phyloP scores from a whole-genome alignment of 2,329 filamentous ascomycete species.

The Fusarium ambrosium region DNA sequence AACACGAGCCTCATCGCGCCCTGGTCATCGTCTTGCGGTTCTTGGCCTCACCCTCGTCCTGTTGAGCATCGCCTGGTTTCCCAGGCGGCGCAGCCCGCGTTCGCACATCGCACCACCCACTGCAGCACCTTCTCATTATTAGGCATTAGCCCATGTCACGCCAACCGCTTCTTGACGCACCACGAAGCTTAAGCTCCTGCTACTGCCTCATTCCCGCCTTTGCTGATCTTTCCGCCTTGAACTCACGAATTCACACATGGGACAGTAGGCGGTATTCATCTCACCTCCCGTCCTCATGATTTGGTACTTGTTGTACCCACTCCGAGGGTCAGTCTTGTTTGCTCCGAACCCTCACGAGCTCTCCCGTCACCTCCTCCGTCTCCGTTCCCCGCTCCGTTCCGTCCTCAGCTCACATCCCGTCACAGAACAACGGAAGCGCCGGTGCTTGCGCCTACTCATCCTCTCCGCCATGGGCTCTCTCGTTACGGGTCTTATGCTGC shows the following conservation, averaged over 20 bases:
- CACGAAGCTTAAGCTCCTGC: conserved; percentile 27
- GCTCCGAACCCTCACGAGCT: conserved; percentile 21
- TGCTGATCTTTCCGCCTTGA: conserved; percentile 15
- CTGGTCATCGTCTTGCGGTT: conserved; percentile 23
- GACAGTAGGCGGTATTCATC: conserved; percentile 33
- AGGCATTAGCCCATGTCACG: conserved; percentile 43
- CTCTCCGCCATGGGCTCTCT: conserved; percentile 73
- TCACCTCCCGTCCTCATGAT: conserved; percentile 66
- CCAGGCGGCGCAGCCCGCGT: conserved; percentile 36
- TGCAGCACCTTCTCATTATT: conserved; percentile 25
- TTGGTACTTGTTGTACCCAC: conserved; percentile 82
- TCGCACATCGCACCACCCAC: conserved; percentile 43
- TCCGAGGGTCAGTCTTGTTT: conserved; percentile 74
- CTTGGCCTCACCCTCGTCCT: conserved; percentile 24
- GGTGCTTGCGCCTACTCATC: conserved; percentile 72
- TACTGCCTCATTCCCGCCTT: conserved; percentile 18
- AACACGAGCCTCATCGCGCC: conserved; percentile 40
- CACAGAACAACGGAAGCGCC: conserved; percentile 81
- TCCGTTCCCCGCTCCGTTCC: conserved; percentile 19
- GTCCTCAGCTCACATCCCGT: conserved; percentile 36
- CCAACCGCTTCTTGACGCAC: conserved; percentile 28
- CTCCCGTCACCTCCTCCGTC: conserved; percentile 24
- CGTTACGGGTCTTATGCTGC: conserved; percentile 79
- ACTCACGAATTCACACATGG: conserved; percentile 39
- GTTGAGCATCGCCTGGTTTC: conserved; percentile 34